Evolutionary conservation across 495 filamentous ascomycete genomes (phyloP), one percentile per base, ranked within the genome.

Genomic region (Poronia punctata): DNA sequence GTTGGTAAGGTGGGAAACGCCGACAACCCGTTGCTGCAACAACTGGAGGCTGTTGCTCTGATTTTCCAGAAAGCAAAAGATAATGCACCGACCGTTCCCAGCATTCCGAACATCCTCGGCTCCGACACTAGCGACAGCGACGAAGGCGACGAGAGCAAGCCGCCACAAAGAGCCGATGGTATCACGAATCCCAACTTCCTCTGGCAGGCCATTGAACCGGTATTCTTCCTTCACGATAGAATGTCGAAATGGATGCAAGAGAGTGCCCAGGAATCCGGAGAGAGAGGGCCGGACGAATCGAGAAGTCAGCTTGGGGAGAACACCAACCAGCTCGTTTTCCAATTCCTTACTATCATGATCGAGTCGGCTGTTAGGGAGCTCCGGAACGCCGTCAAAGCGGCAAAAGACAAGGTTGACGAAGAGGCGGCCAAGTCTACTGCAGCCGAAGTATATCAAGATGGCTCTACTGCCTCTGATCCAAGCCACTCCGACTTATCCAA

Each of bases 401-500:
- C 82, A 12, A 83, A 79, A 19, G 74, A 73, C 4, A 83, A 85
- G 48, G 71, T 87, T 32, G 86, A 86, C 39, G 69, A 80, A 40
- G 72, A 82, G 75, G 67, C 51, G 78, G 78, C 50, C 69, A 72
- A 39, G 68, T 79, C 17, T 70, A 82, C 46, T 79, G 86, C 53
- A 66, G 76, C 42, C 38, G 82, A 84, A 12, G 85, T 85, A 56
- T 57, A 76, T 17, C 74, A 87, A 46, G 72, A 82, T 46, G 37
- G 67, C 27, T 81, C 62, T 18, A 63, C 73, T 30, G 84, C 78
- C 66, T 75, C 76, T 9, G 74, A 87, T 48, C 83, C 83, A 5
- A 89, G 85, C 7, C 85, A 88, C 59, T 86, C 82, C 8, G 66
- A 88, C 46, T 69, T 89, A 6, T 83, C 80, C 29, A 88, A 89